Percentiles rank a stretch among this genome's conserved stretches.
phyloP scores from a whole-genome alignment of 2,329 filamentous ascomycete genomes.

The Acarospora socialis region DNA sequence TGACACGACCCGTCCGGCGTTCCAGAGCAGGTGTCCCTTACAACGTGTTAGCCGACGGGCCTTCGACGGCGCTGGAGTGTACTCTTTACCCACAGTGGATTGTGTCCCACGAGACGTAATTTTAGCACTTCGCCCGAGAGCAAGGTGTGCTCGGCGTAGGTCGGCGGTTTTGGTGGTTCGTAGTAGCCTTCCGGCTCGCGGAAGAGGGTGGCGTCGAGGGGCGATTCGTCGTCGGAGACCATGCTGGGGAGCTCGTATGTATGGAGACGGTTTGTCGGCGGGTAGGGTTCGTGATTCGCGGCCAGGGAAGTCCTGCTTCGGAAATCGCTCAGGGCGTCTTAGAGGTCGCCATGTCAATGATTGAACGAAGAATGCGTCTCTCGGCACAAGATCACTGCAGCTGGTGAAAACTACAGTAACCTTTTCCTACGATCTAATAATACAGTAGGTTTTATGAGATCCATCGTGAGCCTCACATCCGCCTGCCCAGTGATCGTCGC shows the following conservation, averaged over 20 bases:
- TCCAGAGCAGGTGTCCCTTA: constrained; percentile 78
- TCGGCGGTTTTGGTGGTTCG: constrained; percentile 60
- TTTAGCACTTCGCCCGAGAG: constrained; percentile 49
- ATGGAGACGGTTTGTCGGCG: too few relatives aligned
- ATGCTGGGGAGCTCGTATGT: too few relatives aligned
- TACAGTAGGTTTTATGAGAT: neutral
- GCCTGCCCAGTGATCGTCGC: neutral
- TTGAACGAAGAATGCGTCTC: too few relatives aligned
- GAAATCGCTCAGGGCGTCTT: too few relatives aligned
- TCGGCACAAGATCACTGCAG: too few relatives aligned
- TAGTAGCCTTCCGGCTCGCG: constrained; percentile 71
- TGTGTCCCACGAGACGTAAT: constrained; percentile 71
- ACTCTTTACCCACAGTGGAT: constrained; percentile 58
- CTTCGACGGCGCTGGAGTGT: neutral
- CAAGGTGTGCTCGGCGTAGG: constrained; percentile 56
- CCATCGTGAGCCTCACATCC: neutral
- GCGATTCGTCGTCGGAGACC: constrained; percentile 21
- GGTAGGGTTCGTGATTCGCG: too few relatives aligned
- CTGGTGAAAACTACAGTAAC: too few relatives aligned
- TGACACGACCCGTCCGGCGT: constrained; percentile 66
- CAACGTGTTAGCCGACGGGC: constrained; percentile 14
- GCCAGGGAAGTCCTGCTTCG: too few relatives aligned
- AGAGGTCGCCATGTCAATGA: too few relatives aligned
- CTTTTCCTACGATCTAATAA: too few relatives aligned
- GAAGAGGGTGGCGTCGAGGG: constrained; percentile 46